A percentile compares a stretch with the other conserved stretches of the same genome.
These are phyloP conservation scores for Syncephalastrum racemosum DNA, from an alignment of 371 early-diverging fungal genomes.

Conservation along the genomic window DNA sequence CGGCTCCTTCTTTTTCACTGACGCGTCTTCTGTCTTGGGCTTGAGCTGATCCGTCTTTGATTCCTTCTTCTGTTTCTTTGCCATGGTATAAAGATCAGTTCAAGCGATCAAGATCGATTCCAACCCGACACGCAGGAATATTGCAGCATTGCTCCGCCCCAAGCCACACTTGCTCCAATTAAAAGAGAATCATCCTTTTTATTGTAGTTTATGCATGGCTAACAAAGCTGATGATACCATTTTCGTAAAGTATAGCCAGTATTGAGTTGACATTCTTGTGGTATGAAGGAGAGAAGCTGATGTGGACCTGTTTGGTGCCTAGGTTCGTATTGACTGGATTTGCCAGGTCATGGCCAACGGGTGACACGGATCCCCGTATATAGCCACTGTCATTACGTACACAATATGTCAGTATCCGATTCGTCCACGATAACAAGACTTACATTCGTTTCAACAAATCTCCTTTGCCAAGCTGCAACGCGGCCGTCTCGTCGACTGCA, in stretches of 20 bases:
- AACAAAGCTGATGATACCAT: slow-evolving; percentile 27
- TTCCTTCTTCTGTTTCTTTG: slow-evolving; percentile 9
- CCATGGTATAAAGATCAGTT: slow-evolving; percentile 1
- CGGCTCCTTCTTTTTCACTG: slow-evolving; percentile 2
- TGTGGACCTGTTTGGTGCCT: slow-evolving; percentile 19
- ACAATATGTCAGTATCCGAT: background rate
- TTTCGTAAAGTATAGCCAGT: slow-evolving; percentile 32
- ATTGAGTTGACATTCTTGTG: slow-evolving; percentile 15
- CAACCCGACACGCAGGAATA: no score
- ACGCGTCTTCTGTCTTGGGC: slow-evolving; percentile 5
- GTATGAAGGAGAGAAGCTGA: slow-evolving; percentile 19
- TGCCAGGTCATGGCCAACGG: background rate
- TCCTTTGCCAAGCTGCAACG: slow-evolving; percentile 16
- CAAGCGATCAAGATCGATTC: no score
- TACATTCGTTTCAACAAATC: slow-evolving; percentile 23
- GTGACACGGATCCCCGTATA: slow-evolving; percentile 24
- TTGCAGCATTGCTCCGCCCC: no score
- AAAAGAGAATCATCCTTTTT: no score
- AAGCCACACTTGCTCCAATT: no score
- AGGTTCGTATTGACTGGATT: slow-evolving; percentile 9
- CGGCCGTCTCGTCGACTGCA: slow-evolving; percentile 15
- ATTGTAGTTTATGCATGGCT: no score
- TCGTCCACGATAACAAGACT: slow-evolving; percentile 5
- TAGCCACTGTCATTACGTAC: slow-evolving; percentile 27
- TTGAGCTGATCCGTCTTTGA: background rate